Evolutionary conservation across 352 stramenopile species (phyloP), one percentile per base, ranked within the genome.

Genomic region (Thalassiosira livingstoniorum): DNA sequence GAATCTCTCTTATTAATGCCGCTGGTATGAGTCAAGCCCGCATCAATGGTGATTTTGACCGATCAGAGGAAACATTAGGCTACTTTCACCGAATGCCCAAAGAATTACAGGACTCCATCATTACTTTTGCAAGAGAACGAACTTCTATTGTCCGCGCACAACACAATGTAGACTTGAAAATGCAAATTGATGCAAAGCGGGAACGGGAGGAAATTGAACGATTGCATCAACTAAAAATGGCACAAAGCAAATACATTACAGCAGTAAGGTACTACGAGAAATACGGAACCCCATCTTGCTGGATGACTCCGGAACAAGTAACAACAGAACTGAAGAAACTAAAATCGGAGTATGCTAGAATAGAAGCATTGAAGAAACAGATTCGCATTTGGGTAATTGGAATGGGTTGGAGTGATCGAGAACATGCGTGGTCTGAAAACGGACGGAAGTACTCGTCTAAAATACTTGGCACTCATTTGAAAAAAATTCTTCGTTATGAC

Each of bases 311-410:
- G 37, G 15, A 35, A 55, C 25, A 29, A 55, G 23, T 37, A 57
- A 13, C 27, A 4, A 37, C 34, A 5, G n/a, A 11, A 37, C 2
- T 69, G 37, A 45, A 18, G 4, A 53, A 55, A 15, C 10, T 69
- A 35, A 35, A 15, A 69, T 35, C 61, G 15, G 35, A 69, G 15
- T n/a, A 15, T 21, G 34, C n/a, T 2, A 69, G 55, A 39, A 2
- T 55, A n/a, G 29, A 55, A 27, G 61, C 39, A 21, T 53, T 69
- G 39, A 69, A 69, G n/a, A 39, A 69, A 35, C 53, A 69, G 18
- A 69, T 55, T 42, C 13, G 10, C 7, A 69, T 69, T 11, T 4
- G 39, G n/a, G 61, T 69, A 7, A 69, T 23, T 51, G 61, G 61
- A 54, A 57, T 55, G 32, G 34, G 61, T 35, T 55, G 61, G 39